A percentile compares a stretch with the other conserved stretches of the same genome.
phyloP scores from a whole-genome alignment of 306 rosid genomes.

The Vicia villosa region DNA sequence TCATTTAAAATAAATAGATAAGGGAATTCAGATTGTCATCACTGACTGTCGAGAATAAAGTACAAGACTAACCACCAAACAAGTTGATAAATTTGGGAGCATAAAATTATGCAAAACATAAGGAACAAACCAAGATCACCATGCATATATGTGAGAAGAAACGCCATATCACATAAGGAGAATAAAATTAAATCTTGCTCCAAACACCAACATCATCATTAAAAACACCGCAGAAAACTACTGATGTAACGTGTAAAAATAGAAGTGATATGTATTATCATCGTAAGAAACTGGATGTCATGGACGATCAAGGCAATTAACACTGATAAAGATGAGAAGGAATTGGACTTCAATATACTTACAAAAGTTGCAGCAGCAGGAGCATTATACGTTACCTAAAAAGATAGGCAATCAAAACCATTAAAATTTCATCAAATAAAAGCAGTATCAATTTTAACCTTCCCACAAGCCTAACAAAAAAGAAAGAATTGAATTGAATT shows the following conservation, averaged over 20 bases:
- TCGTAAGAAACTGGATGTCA: constrained; percentile 10
- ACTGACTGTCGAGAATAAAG: not conserved
- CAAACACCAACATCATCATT: constrained; percentile 3
- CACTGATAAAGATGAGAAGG: constrained; percentile 19
- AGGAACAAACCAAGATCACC: not conserved
- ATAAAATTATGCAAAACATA: not conserved
- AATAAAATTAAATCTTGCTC: not conserved
- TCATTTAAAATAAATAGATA: not conserved
- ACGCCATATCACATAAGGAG: not conserved
- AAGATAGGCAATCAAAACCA: constrained; percentile 22
- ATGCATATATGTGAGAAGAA: not conserved
- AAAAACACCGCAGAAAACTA: constrained; percentile 27
- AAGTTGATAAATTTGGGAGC: not conserved
- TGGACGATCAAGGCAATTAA: constrained; percentile 25
- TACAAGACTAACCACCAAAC: not conserved
- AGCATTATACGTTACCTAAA: constrained; percentile 34
- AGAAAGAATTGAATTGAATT: constrained; percentile 20
- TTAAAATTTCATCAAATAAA: constrained; percentile 14
- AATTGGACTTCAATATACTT: constrained; percentile 41
- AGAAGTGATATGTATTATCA: not conserved
- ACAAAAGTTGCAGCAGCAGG: constrained; percentile 41
- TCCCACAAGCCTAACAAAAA: constrained; percentile 12
- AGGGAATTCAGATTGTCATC: not conserved
- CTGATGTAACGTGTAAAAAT: not conserved
- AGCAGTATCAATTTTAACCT: constrained; percentile 15